Evolutionary conservation across 352 stramenopile species (phyloP).

Genomic region (Phytophthora melonis): DNA sequence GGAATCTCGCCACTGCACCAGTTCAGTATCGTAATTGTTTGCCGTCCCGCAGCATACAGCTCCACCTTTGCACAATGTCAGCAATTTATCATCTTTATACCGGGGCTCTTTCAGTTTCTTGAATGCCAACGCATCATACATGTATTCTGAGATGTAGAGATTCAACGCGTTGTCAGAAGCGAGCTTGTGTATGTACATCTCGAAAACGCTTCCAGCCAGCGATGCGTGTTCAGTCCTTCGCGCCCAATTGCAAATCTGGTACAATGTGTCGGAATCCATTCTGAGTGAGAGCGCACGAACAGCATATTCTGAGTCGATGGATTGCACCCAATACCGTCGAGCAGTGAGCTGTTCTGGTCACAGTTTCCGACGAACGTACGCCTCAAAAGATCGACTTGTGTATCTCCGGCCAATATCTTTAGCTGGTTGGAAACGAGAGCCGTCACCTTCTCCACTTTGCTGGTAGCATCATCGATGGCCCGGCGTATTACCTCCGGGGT

Average conservation of each 20-base stretch:
- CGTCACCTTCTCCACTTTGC: not conserved
- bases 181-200: not conserved
- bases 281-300: not conserved
- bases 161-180: not conserved
- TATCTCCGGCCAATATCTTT: too few relatives aligned
- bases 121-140: not conserved
- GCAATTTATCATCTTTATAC: not conserved
- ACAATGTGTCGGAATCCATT: not conserved
- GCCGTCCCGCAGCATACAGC: not conserved
- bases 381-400: not conserved
- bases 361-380: not conserved
- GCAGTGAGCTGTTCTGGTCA: not conserved
- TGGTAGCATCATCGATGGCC: not conserved
- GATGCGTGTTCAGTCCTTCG: not conserved
- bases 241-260: not conserved
- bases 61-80: not conserved
- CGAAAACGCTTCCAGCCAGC: not conserved
- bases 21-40: not conserved
- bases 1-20: not conserved
- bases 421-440: too few relatives aligned
- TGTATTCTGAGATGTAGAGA: not conserved
- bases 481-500: not conserved
- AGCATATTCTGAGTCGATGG: not conserved
- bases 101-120: not conserved
- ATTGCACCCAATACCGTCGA: not conserved